Percentiles rank a stretch among this genome's conserved stretches.
Evolutionary conservation across 2,329 filamentous ascomycete species (phyloP).

Genomic region (Sporothrix brasiliensis): DNA sequence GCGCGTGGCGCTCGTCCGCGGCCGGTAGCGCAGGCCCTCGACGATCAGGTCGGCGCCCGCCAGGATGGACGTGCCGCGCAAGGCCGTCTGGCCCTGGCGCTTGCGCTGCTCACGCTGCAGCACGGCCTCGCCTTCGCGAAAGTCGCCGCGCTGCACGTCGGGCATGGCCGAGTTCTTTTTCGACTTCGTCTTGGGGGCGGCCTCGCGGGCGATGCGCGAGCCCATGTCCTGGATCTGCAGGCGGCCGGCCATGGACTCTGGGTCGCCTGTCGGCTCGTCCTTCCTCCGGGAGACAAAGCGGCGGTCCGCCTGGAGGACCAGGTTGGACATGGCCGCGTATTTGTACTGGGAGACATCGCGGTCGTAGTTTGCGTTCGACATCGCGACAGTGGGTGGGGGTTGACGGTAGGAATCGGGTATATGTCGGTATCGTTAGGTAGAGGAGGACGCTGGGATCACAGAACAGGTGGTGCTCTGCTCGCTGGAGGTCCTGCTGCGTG

Average conservation of each 20-base stretch:
- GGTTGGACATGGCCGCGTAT: slow-evolving; percentile 99
- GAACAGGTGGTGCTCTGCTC: neutral
- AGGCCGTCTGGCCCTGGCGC: slow-evolving; percentile 73
- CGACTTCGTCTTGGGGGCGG: slow-evolving; percentile 77
- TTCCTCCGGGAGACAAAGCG: slow-evolving; percentile 89
- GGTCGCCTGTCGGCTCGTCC: slow-evolving; percentile 95
- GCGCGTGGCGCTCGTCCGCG: slow-evolving; percentile 85
- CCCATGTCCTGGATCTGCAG: slow-evolving; percentile 97
- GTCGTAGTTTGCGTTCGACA: slow-evolving; percentile 67
- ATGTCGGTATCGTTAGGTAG: neutral
- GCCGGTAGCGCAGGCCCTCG: slow-evolving; percentile 89
- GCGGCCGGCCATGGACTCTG: slow-evolving; percentile 92
- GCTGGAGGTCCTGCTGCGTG: neutral
- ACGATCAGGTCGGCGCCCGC: slow-evolving; percentile 81
- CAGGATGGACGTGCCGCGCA: slow-evolving; percentile 74
- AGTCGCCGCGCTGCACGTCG: slow-evolving; percentile 72
- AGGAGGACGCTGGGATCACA: slow-evolving; percentile 4
- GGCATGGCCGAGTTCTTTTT: slow-evolving; percentile 72
- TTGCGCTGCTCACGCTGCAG: slow-evolving; percentile 83
- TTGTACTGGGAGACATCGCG: slow-evolving; percentile 95
- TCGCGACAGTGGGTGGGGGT: slow-evolving; percentile 48
- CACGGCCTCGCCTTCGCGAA: slow-evolving; percentile 81
- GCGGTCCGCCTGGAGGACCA: slow-evolving; percentile 99
- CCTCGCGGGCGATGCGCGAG: slow-evolving; percentile 74
- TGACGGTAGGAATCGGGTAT: neutral